Conservation (phyloP, 495 filamentous ascomycete species). For the Penicillium alfredii region DNA sequence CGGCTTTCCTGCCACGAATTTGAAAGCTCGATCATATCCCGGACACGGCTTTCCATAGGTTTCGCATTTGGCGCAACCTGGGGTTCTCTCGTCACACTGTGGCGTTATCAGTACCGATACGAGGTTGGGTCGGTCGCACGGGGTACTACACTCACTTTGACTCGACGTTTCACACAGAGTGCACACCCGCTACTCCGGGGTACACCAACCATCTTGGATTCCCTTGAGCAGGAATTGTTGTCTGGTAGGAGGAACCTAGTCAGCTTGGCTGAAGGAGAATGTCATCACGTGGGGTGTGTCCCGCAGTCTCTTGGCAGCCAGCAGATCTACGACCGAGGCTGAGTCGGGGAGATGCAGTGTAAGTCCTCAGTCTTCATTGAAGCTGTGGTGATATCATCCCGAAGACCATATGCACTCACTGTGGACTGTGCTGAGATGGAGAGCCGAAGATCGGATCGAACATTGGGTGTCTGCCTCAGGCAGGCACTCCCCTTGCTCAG, state of each 20-base stretch:
- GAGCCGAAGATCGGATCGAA: slow-evolving; percentile 2
- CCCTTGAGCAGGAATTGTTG: too few species aligned
- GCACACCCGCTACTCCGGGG: slow-evolving; percentile 55
- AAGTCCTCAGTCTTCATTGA: too few species aligned
- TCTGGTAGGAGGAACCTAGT: too few species aligned
- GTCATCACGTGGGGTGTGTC: too few species aligned
- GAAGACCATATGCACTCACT: too few species aligned
- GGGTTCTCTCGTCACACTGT: slow-evolving; percentile 30
- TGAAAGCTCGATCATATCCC: slow-evolving; percentile 31
- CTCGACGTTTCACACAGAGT: slow-evolving; percentile 29
- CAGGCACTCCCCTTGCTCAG: not conserved
- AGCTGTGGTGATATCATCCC: too few species aligned
- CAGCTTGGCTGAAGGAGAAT: too few species aligned
- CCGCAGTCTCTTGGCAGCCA: too few species aligned
- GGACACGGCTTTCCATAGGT: slow-evolving; percentile 31
- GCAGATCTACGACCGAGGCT: too few species aligned
- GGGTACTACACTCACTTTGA: slow-evolving; percentile 20
- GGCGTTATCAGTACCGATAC: slow-evolving; percentile 4
- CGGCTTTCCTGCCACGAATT: slow-evolving; percentile 31
- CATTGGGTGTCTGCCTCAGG: not conserved
- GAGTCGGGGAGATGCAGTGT: too few species aligned
- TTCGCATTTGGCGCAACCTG: slow-evolving; percentile 30
- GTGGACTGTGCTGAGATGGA: too few species aligned
- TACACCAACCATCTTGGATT: slow-evolving; percentile 30
- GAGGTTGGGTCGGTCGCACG: not conserved